These are phyloP conservation scores for Trichoderma sp. DNA, from an alignment of 2,329 filamentous ascomycete species.

Conservation along the genomic window DNA sequence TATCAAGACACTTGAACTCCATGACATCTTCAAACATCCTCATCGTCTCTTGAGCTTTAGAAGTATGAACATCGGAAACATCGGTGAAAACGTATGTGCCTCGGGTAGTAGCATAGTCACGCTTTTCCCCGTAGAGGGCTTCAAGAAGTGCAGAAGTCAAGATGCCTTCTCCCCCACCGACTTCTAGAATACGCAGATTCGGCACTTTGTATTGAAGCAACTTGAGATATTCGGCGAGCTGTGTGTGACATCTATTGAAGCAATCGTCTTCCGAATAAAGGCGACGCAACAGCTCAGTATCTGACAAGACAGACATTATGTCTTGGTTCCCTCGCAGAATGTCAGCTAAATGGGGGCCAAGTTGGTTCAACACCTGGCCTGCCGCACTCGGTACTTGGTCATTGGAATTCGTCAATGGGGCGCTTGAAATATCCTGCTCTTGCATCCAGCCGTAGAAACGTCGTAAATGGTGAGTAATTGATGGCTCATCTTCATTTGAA, in stretches of 20 bases:
- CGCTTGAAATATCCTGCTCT: background rate
- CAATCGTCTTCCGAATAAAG: conserved; percentile 14
- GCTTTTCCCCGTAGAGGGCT: conserved; percentile 22
- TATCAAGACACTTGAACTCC: conserved; percentile 28
- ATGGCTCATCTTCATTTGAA: background rate
- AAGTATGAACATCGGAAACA: conserved; percentile 33
- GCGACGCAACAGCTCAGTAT: background rate
- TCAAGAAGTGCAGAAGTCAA: conserved; percentile 31
- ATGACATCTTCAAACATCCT: conserved; percentile 13
- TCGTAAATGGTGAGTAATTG: background rate
- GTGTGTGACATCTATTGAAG: conserved; percentile 15
- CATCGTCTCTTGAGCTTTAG: conserved; percentile 22
- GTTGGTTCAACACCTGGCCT: conserved; percentile 3
- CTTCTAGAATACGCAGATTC: conserved; percentile 37
- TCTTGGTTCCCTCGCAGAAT: conserved; percentile 2
- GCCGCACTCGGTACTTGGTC: background rate
- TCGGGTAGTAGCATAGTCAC: conserved; percentile 24
- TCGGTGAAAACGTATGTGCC: conserved; percentile 39
- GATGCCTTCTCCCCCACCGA: conserved; percentile 38
- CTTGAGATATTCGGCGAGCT: conserved; percentile 20
- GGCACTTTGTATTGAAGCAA: conserved; percentile 34
- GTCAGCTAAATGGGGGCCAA: background rate
- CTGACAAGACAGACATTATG: background rate
- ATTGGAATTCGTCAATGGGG: background rate
- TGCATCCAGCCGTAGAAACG: conserved; percentile 13